Percentiles rank a stretch among this genome's conserved stretches.
These are phyloP conservation scores for Solanum sejunctum DNA, from an alignment of 257 asterid species.

Conservation along the genomic window DNA sequence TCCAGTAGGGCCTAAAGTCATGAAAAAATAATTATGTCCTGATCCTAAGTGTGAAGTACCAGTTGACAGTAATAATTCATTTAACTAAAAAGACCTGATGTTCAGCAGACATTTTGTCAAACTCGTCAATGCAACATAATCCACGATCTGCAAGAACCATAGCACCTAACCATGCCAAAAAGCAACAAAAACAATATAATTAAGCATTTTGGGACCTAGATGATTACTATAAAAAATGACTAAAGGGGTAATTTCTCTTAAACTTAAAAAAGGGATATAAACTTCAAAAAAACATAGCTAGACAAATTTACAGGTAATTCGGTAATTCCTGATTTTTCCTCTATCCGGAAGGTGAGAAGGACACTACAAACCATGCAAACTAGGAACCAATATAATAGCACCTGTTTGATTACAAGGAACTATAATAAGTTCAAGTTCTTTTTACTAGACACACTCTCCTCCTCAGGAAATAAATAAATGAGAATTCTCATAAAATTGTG, in stretches of 20 bases:
- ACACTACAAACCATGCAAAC: background rate
- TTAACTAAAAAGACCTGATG: slow-evolving; percentile 56
- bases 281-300: background rate
- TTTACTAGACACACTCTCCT: background rate
- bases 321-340: background rate
- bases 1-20: slow-evolving; percentile 69
- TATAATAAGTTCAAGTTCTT: background rate
- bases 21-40: slow-evolving; percentile 12
- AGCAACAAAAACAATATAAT: background rate
- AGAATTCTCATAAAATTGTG: background rate
- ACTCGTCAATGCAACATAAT: slow-evolving; percentile 93
- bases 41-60: slow-evolving; percentile 4
- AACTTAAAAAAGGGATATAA: background rate
- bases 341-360: background rate
- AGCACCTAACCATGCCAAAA: slow-evolving; percentile 48
- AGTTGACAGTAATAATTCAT: background rate
- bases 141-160: slow-evolving; percentile 99
- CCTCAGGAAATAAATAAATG: background rate
- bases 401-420: background rate
- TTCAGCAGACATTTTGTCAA: slow-evolving; percentile 94
- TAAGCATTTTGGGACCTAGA: background rate
- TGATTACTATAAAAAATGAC: background rate
- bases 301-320: background rate
- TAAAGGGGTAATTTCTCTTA: background rate
- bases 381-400: background rate